Evolutionary conservation across 805 yeast species (phyloP), one percentile per base, ranked within the genome.

Genomic region (Candida chilensis): DNA sequence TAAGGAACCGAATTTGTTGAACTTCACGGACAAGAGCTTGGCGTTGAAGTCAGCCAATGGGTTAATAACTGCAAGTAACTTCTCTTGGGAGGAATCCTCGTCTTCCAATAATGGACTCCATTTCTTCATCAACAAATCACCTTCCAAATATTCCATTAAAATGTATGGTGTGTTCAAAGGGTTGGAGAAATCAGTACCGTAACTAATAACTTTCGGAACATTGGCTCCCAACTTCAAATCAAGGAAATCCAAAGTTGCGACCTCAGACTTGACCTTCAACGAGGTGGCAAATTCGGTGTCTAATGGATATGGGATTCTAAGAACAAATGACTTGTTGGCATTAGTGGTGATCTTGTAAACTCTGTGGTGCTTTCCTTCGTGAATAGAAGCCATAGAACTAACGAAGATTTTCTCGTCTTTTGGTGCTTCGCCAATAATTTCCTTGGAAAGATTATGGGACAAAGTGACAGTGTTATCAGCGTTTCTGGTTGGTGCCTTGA

Each of bases 301-400:
- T 35, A 78, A 58, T 31, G 74, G 71, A 50, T 92, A 92, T 15
- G 97, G 98, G 31, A 92, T 71, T 52, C 98, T 74, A 52, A 92
- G 65, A 17, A 84, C 71, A 40, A 80, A 76, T 7, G 70, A 59
- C 41, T 73, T 78, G 3, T 60, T 77, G 30, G 74, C 69, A 38
- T 71, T 71, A 32, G 87, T 61, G 14, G 73, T 71, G 22, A 87
- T 59, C 49, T 80, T 76, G 57, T 88, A 90, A 36, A 90, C 64
- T 49, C 95, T 71, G 59, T 90, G 90, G 50, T 86, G 96, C 57
- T 85, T 86, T 32, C 97, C 98, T 54, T 90, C 97, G 48, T 85
- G 95, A 36, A 86, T 69, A 32, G 94, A 80, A 35, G 84, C 73
- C 49, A 90, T 74, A 28, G 88, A 76, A 44, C 75, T 78, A 41